A percentile compares a stretch with the other conserved stretches of the same genome.
phyloP scores from a whole-genome alignment of 805 yeast species.

The Kodamaea jinghongensis region DNA sequence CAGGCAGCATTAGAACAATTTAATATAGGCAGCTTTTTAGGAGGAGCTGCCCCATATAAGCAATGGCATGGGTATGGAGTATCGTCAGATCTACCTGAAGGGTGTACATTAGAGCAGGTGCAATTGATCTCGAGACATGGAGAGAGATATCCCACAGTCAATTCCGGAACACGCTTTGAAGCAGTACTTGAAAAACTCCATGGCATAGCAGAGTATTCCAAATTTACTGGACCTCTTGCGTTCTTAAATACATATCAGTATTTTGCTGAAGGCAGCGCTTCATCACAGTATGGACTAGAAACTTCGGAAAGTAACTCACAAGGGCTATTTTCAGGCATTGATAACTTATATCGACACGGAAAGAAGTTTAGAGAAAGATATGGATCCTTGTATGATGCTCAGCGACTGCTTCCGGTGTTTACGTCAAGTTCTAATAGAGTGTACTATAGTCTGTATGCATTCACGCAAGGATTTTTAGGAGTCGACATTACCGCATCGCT shows the following conservation, averaged over 20 bases:
- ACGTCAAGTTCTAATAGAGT: slow-evolving; percentile 56
- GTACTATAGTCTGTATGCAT: slow-evolving; percentile 51
- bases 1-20: slow-evolving; percentile 43
- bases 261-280: slow-evolving; percentile 30
- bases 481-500: slow-evolving; percentile 30
- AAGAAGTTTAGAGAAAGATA: slow-evolving; percentile 47
- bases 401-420: slow-evolving; percentile 46
- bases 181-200: slow-evolving; percentile 23
- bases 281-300: slow-evolving; percentile 46
- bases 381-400: slow-evolving; percentile 40
- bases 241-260: slow-evolving; percentile 54
- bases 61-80: slow-evolving; percentile 54
- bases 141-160: slow-evolving; percentile 62
- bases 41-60: slow-evolving; percentile 58
- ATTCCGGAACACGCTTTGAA: slow-evolving; percentile 27
- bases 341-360: slow-evolving; percentile 51
- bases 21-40: slow-evolving; percentile 49
- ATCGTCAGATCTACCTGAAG: slow-evolving; percentile 45
- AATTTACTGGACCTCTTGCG: slow-evolving; percentile 47
- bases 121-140: slow-evolving; percentile 77
- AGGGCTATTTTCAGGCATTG: slow-evolving; percentile 51
- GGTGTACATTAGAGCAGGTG: slow-evolving; percentile 61
- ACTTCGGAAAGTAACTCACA: slow-evolving; percentile 44
- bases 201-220: slow-evolving; percentile 12
- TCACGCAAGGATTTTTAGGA: slow-evolving; percentile 60